A percentile compares a stretch with the other conserved stretches of the same genome.
Conservation (phyloP, 1,284 basidiomycete genomes). For the Farysia itapuensis region DNA sequence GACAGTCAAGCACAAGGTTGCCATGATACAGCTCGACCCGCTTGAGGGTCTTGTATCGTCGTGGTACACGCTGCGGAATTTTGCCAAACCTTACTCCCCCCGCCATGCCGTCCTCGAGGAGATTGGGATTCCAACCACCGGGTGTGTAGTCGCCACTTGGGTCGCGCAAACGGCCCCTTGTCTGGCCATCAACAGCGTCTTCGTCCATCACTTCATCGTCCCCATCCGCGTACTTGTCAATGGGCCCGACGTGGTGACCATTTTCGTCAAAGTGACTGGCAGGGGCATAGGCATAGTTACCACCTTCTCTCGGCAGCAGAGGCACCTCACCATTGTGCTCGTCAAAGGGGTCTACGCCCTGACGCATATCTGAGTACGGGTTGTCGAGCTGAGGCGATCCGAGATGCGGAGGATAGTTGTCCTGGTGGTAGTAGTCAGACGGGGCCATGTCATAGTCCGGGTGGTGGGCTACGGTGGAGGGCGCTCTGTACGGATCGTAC, state of each 20-base stretch:
- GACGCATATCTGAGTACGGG: constrained; percentile 13
- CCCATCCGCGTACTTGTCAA: constrained; percentile 31
- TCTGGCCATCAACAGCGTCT: constrained; percentile 35
- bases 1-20: constrained; percentile 57
- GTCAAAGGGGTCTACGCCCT: constrained; percentile 17
- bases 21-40: constrained; percentile 55
- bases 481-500: constrained; percentile 25
- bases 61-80: constrained; percentile 52
- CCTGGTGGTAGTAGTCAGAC: constrained; percentile 24
- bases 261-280: constrained; percentile 47
- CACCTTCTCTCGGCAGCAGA: constrained; percentile 33
- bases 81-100: constrained; percentile 46
- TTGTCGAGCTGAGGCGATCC: constrained; percentile 23
- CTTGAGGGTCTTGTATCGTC: constrained; percentile 56
- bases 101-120: constrained; percentile 39
- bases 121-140: constrained; percentile 44
- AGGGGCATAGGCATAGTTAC: constrained; percentile 43
- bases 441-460: constrained; percentile 24
- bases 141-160: constrained; percentile 36
- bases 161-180: constrained; percentile 11
- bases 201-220: constrained; percentile 44
- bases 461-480: constrained; percentile 10
- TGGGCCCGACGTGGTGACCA: constrained; percentile 41
- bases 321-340: constrained; percentile 37
- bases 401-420: constrained; percentile 5